Base-by-base conservation (phyloP, 257 asterid genomes). In the Primulina tabacum region DNA sequence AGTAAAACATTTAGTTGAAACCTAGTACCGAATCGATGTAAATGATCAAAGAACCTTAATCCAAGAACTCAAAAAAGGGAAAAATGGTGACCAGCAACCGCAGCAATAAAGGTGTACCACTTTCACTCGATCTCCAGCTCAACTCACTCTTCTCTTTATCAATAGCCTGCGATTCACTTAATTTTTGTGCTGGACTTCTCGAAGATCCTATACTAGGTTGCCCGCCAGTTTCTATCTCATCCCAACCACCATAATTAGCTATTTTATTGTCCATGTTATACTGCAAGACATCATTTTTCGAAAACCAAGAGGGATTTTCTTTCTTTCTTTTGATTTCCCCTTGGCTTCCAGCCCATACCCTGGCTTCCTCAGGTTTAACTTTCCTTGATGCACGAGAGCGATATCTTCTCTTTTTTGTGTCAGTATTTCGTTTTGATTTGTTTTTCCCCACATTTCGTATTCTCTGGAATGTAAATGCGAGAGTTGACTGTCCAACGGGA, bases 231-330 rank as follows among this genome's bases (percentile, higher is more conserved):
- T 83, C 95, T 26, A 83, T 82, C 79, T 84, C 90, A 52, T 89
- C 96, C 99, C 99, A 93, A 20, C 98, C 96, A 63, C 94, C 94
- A 17, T 75, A 89, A 66, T 60, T 62, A 11, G 79, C 4, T 4
- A 26, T 69, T 70, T 75, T 75, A 32, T 35, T 65, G n/a, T 69
- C 77, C 16, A 20, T 70, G 55, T 76, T 67, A 40, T 71, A 65
- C 47, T 33, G 62, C 7, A 72, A 71, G 64, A 43, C 69, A 10
- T 77, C 81, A 29, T 47, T 71, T 40, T 68, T 60, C 34, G 74
- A 62, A 57, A 65, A 78, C 96, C 92, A 77, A 47, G 96, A 62
- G 80, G 74, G 78, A 68, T 84, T 84, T 21, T 72, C 84, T 60
- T 53, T 71, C 72, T 73, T 84, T 71, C 66, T 50, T 77, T 70